Evolutionary conservation across 306 rosid genomes (phyloP).

Genomic region (Leucaena leucocephala): DNA sequence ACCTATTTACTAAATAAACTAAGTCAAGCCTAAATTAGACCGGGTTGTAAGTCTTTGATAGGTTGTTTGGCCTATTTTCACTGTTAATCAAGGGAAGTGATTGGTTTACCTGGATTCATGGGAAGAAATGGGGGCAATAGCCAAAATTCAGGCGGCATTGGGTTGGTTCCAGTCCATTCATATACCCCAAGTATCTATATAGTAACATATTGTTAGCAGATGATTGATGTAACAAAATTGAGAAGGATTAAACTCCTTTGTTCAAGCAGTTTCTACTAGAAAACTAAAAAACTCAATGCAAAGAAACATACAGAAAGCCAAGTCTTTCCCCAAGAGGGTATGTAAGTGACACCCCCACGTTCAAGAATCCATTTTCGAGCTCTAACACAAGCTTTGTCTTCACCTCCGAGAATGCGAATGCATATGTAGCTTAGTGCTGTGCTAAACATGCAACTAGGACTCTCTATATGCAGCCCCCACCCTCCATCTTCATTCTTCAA

Average conservation of each 20-base stretch:
- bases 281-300: not conserved
- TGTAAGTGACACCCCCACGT: not conserved
- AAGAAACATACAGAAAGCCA: not conserved
- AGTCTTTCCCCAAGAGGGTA: not conserved
- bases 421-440: conserved; percentile 54
- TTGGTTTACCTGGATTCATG: conserved; percentile 10
- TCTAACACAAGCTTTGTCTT: not conserved
- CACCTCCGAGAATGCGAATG: conserved; percentile 65
- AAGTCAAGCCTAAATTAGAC: too few species aligned
- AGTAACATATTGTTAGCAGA: too few species aligned
- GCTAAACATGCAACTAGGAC: conserved; percentile 60
- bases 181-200: not conserved
- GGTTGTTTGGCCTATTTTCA: not conserved
- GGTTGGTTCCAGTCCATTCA: conserved; percentile 4
- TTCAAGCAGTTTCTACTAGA: not conserved
- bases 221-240: too few species aligned
- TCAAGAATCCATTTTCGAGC: conserved; percentile 2
- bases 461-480: conserved; percentile 62
- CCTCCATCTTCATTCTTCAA: conserved; percentile 63
- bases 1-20: too few species aligned
- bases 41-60: too few species aligned
- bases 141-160: conserved; percentile 28
- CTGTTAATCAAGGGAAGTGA: too few species aligned
- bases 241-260: not conserved
- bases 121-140: conserved; percentile 7